phyloP scores from a whole-genome alignment of 495 filamentous ascomycete genomes.

The Xylaria venustula region DNA sequence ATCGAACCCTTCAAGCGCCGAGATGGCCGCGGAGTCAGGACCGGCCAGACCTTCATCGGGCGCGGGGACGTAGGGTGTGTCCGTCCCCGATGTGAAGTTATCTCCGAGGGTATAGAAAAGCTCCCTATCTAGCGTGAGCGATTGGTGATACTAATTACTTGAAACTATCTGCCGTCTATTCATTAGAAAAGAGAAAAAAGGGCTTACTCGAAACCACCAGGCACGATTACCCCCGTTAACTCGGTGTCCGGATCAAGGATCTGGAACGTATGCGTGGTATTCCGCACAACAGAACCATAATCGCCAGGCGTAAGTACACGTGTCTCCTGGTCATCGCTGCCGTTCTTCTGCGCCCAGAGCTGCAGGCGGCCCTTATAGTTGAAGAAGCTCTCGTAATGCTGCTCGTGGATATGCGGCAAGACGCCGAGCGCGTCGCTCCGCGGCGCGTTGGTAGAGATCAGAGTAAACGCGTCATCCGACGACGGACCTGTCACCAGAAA shows the following conservation, averaged over 20 bases:
- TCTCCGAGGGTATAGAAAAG: constrained; percentile 37
- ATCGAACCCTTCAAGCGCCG: constrained; percentile 33
- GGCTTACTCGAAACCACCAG: constrained; percentile 48
- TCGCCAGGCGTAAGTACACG: constrained; percentile 40
- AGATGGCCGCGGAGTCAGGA: constrained; percentile 9
- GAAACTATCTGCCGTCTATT: not conserved
- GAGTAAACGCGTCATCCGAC: constrained; percentile 40
- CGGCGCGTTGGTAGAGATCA: constrained; percentile 44
- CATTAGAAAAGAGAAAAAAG: too few species aligned
- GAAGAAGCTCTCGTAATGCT: constrained; percentile 49
- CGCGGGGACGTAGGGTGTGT: constrained; percentile 32
- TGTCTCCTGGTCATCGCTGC: constrained; percentile 29
- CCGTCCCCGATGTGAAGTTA: constrained; percentile 27
- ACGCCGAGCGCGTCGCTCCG: constrained; percentile 31
- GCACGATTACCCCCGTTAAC: constrained; percentile 42
- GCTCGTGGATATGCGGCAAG: constrained; percentile 42
- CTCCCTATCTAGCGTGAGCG: constrained; percentile 21
- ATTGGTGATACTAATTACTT: not conserved
- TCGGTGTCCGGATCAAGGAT: constrained; percentile 46
- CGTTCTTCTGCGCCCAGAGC: constrained; percentile 45
- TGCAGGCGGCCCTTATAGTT: constrained; percentile 43
- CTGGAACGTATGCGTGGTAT: constrained; percentile 48
- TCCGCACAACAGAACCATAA: constrained; percentile 38
- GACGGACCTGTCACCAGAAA: constrained; percentile 45
- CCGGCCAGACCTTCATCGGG: not conserved